Percentiles rank a stretch among this genome's conserved stretches.
Conservation (phyloP, 2,329 filamentous ascomycete genomes). For the Microthyrium microscopicum region DNA sequence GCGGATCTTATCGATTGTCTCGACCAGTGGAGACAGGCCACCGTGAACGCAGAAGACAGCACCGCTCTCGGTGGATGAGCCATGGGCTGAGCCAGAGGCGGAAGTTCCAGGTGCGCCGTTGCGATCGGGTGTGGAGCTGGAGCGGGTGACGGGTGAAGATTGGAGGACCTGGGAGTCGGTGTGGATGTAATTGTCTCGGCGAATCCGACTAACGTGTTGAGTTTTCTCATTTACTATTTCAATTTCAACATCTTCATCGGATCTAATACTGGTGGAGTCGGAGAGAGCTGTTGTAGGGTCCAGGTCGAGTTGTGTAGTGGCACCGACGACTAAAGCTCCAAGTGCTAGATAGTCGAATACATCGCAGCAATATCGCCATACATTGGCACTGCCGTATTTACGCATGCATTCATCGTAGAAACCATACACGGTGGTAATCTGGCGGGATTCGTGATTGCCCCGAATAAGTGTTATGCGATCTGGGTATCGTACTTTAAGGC, state of each 20-base stretch:
- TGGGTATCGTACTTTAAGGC: slow-evolving; percentile 91
- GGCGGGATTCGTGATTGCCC: slow-evolving; percentile 88
- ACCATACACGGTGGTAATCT: slow-evolving; percentile 94
- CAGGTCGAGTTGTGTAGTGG: slow-evolving; percentile 44
- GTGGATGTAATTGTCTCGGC: slow-evolving; percentile 22
- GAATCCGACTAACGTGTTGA: slow-evolving; percentile 58
- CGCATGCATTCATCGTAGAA: slow-evolving; percentile 96
- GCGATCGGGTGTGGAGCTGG: slow-evolving; percentile 57
- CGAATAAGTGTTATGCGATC: slow-evolving; percentile 93
- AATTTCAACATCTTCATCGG: slow-evolving; percentile 68
- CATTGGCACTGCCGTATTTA: slow-evolving; percentile 92
- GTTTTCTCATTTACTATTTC: slow-evolving; percentile 81
- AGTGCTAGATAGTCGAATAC: slow-evolving; percentile 94
- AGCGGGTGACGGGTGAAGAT: slow-evolving; percentile 39
- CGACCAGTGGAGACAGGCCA: slow-evolving; percentile 77
- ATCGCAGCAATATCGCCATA: slow-evolving; percentile 92
- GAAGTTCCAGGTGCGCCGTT: slow-evolving; percentile 34
- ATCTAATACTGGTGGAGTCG: slow-evolving; percentile 17
- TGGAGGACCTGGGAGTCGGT: slow-evolving; percentile 9
- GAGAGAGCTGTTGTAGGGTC: slow-evolving; percentile 22
- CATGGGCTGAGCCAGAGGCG: slow-evolving; percentile 49
- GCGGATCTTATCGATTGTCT: slow-evolving; percentile 89
- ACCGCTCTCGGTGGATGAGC: slow-evolving; percentile 44
- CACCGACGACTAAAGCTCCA: slow-evolving; percentile 79
- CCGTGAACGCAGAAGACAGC: slow-evolving; percentile 93